These are phyloP conservation scores for Collybiopsis luxurians DNA, from an alignment of 768 basidiomycete genomes.

Conservation along the genomic window DNA sequence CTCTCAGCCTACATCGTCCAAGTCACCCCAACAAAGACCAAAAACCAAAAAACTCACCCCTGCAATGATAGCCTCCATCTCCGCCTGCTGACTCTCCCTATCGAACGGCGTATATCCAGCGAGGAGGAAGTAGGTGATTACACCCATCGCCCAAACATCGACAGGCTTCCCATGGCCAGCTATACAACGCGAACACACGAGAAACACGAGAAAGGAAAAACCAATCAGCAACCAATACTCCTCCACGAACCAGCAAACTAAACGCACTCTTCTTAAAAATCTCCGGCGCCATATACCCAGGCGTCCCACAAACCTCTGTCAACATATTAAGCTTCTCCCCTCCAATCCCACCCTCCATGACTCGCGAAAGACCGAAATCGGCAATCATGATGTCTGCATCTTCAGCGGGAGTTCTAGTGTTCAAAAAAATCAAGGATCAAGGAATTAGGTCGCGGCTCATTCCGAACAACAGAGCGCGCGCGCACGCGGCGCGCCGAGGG, in stretches of 20 bases:
- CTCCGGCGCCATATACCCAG: slow-evolving; percentile 96
- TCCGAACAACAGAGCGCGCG: no score
- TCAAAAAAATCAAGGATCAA: no score
- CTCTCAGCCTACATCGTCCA: no score
- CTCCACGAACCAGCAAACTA: background rate
- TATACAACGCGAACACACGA: no score
- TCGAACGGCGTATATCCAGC: slow-evolving; percentile 96
- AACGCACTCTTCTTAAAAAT: slow-evolving; percentile 85
- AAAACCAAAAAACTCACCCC: slow-evolving; percentile 32
- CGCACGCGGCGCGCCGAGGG: no score
- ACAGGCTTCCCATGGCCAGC: slow-evolving; percentile 94
- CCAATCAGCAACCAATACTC: background rate
- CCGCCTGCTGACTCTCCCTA: slow-evolving; percentile 79
- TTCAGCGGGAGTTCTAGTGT: slow-evolving; percentile 70
- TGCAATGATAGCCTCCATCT: slow-evolving; percentile 93
- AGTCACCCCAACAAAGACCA: background rate
- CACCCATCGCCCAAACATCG: slow-evolving; percentile 97
- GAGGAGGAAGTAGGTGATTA: slow-evolving; percentile 59
- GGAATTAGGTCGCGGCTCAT: no score
- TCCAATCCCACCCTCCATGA: slow-evolving; percentile 92
- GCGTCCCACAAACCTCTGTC: slow-evolving; percentile 96
- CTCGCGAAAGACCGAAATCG: slow-evolving; percentile 90
- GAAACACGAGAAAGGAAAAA: slow-evolving; percentile 1
- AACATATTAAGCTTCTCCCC: slow-evolving; percentile 84
- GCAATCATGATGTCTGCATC: slow-evolving; percentile 96